A percentile compares a stretch with the other conserved stretches of the same genome.
Conservation (phyloP, 257 asterid genomes). For the Eucommia ulmoides region DNA sequence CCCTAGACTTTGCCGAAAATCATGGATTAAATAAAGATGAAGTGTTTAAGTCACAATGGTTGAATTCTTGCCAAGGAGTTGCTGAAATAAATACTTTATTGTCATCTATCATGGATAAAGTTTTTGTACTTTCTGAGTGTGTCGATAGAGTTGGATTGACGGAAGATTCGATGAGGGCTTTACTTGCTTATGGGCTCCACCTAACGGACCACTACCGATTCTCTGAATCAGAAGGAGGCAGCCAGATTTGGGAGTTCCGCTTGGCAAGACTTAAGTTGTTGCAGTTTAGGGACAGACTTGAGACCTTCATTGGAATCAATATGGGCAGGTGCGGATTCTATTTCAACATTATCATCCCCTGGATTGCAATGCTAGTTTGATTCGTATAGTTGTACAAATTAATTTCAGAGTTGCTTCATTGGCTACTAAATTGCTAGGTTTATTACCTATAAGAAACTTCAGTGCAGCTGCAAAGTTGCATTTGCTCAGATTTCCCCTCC, state of each 20-base stretch:
- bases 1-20: conserved; percentile 66
- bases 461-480: no score
- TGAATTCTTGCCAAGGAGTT: conserved; percentile 68
- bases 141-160: conserved; percentile 67
- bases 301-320: conserved; percentile 89
- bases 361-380: no score
- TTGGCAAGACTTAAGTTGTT: conserved; percentile 69
- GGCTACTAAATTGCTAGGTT: no score
- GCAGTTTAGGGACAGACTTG: conserved; percentile 73
- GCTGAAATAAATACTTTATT: conserved; percentile 56
- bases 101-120: conserved; percentile 51
- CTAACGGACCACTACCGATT: conserved; percentile 55
- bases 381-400: no score
- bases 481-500: no score
- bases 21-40: conserved; percentile 84
- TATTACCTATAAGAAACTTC: no score
- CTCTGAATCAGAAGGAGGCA: conserved; percentile 34
- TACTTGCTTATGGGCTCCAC: conserved; percentile 65
- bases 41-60: conserved; percentile 81
- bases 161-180: conserved; percentile 63
- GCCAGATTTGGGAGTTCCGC: conserved; percentile 63
- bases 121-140: conserved; percentile 64
- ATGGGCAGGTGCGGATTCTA: conserved; percentile 78
- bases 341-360: no score
- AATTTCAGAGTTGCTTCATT: no score